A percentile compares a stretch with the other conserved stretches of the same genome.
phyloP scores from a whole-genome alignment of 2,329 filamentous ascomycete genomes.

The Talaromyces piceae region DNA sequence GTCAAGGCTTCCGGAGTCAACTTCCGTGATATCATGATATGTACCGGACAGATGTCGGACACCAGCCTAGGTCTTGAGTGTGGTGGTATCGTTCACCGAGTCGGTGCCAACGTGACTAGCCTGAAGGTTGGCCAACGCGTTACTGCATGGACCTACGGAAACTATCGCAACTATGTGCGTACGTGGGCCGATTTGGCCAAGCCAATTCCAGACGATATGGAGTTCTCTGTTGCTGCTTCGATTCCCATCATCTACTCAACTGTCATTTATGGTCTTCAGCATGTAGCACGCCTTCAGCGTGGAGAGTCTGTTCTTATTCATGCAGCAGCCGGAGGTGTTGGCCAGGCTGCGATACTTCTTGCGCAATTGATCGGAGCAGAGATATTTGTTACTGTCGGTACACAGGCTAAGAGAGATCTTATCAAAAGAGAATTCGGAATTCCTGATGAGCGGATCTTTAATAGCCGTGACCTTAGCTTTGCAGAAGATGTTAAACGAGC shows the following conservation, averaged over 20 bases:
- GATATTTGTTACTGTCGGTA: slow-evolving; percentile 13
- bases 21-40: slow-evolving; percentile 39
- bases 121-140: slow-evolving; percentile 26
- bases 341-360: slow-evolving; percentile 16
- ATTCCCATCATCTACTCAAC: slow-evolving; percentile 36
- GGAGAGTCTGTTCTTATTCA: slow-evolving; percentile 17
- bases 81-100: slow-evolving; percentile 18
- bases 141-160: slow-evolving; percentile 19
- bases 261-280: slow-evolving; percentile 12
- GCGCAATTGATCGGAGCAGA: slow-evolving; percentile 15
- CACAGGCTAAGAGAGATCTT: slow-evolving; percentile 10
- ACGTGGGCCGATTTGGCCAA: neutral
- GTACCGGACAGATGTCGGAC: slow-evolving; percentile 17
- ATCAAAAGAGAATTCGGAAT: slow-evolving; percentile 11
- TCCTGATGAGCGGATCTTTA: slow-evolving; percentile 21
- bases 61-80: slow-evolving; percentile 29
- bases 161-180: slow-evolving; percentile 20
- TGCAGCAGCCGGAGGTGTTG: slow-evolving; percentile 14
- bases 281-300: slow-evolving; percentile 14
- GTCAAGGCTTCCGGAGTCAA: slow-evolving; percentile 33
- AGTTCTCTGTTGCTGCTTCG: slow-evolving; percentile 17
- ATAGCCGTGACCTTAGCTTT: slow-evolving; percentile 17
- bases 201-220: slow-evolving; percentile 7
- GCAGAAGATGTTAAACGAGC: slow-evolving; percentile 12
- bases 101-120: slow-evolving; percentile 18